These are phyloP conservation scores for Quercus rubra DNA, from an alignment of 306 rosid genomes.

Conservation along the genomic window DNA sequence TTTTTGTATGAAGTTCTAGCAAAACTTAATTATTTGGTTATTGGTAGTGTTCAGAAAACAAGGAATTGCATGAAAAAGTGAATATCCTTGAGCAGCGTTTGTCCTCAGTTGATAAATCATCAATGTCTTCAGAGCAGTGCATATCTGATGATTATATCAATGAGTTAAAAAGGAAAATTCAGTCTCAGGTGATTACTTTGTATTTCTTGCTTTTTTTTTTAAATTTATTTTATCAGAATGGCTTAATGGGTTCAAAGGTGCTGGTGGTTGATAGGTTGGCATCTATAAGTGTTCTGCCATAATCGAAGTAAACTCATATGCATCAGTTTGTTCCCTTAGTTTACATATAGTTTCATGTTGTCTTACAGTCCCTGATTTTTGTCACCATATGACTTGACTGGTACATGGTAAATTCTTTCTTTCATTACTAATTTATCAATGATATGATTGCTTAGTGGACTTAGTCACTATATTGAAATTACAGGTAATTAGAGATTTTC, in stretches of 20 bases:
- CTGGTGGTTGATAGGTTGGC: not conserved
- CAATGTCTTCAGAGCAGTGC: conserved; percentile 36
- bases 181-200: conserved; percentile 62
- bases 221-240: not conserved
- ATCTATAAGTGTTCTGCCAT: not conserved
- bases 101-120: conserved; percentile 41
- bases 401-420: not conserved
- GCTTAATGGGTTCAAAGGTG: conserved; percentile 7
- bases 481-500: not conserved
- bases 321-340: not conserved
- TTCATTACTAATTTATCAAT: not conserved
- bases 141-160: conserved; percentile 54
- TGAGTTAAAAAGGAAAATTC: conserved; percentile 77
- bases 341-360: not conserved
- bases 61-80: conserved; percentile 68
- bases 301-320: not conserved
- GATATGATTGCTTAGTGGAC: not conserved
- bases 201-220: conserved; percentile 1
- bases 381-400: too few species aligned
- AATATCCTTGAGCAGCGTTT: conserved; percentile 63
- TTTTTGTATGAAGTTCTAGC: not conserved
- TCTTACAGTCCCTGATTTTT: too few species aligned
- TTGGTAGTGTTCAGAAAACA: conserved; percentile 77
- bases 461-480: not conserved
- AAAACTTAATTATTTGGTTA: conserved; percentile 6